phyloP scores from a whole-genome alignment of 805 yeast genomes.

The Candida michaelii region DNA sequence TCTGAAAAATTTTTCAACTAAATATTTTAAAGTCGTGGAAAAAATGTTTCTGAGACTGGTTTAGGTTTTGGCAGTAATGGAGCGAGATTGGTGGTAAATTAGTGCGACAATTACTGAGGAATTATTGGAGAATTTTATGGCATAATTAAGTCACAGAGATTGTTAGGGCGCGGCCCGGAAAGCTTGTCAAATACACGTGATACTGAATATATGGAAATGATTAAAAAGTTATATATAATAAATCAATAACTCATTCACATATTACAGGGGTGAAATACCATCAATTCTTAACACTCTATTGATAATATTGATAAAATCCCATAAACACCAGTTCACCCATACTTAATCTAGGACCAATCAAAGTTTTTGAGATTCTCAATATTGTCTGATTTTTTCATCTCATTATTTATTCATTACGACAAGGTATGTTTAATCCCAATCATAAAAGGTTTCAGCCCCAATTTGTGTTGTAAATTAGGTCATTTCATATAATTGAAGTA shows the following conservation, averaged over 20 bases:
- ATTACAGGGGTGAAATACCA: no score
- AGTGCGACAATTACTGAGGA: neutral
- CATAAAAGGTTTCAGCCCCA: no score
- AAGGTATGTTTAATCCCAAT: conserved; percentile 1
- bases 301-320: no score
- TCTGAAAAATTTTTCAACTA: conserved; percentile 8
- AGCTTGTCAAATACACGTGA: neutral
- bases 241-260: no score
- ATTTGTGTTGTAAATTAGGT: no score
- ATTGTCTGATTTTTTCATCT: conserved; percentile 7
- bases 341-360: conserved; percentile 4
- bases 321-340: conserved; percentile 4
- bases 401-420: conserved; percentile 2
- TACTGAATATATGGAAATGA: no score
- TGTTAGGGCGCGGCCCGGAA: neutral
- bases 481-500: no score
- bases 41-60: neutral
- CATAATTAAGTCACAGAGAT: neutral
- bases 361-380: conserved; percentile 7
- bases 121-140: neutral
- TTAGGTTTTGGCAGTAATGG: neutral
- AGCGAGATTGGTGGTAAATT: neutral
- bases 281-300: no score
- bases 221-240: no score
- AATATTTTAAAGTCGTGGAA: conserved; percentile 6